phyloP scores from a whole-genome alignment of 1,284 basidiomycete genomes.

The Flammula alnicola region DNA sequence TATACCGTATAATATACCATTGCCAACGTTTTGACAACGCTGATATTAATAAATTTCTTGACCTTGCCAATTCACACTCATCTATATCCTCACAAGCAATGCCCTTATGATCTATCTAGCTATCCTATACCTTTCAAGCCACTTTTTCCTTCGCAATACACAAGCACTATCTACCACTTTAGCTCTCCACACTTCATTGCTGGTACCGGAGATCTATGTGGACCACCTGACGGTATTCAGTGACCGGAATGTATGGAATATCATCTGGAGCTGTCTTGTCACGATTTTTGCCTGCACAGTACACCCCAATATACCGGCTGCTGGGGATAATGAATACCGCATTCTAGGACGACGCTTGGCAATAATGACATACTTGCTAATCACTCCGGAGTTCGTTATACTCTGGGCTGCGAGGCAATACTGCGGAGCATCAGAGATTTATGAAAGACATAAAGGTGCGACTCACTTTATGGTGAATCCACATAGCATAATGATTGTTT shows the following conservation, averaged over 20 bases:
- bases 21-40: too few species aligned
- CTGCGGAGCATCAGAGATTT: conserved; percentile 9
- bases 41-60: too few species aligned
- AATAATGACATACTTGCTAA: conserved; percentile 26
- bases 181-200: too few species aligned
- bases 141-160: too few species aligned
- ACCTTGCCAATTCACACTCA: too few species aligned
- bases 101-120: too few species aligned
- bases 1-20: too few species aligned
- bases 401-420: conserved; percentile 31
- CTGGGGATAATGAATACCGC: neutral
- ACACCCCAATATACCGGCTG: conserved; percentile 21
- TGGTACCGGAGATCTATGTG: too few species aligned
- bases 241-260: conserved; percentile 13
- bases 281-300: conserved; percentile 22
- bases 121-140: too few species aligned
- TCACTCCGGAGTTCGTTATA: conserved; percentile 33
- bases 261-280: conserved; percentile 22
- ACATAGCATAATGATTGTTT: neutral
- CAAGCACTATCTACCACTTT: too few species aligned
- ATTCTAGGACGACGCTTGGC: conserved; percentile 3
- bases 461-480: neutral
- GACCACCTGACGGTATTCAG: too few species aligned
- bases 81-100: too few species aligned
- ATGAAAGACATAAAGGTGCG: conserved; percentile 7